A percentile compares a stretch with the other conserved stretches of the same genome.
Conservation (phyloP, 768 basidiomycete genomes). For the Lactifluus rugatus region DNA sequence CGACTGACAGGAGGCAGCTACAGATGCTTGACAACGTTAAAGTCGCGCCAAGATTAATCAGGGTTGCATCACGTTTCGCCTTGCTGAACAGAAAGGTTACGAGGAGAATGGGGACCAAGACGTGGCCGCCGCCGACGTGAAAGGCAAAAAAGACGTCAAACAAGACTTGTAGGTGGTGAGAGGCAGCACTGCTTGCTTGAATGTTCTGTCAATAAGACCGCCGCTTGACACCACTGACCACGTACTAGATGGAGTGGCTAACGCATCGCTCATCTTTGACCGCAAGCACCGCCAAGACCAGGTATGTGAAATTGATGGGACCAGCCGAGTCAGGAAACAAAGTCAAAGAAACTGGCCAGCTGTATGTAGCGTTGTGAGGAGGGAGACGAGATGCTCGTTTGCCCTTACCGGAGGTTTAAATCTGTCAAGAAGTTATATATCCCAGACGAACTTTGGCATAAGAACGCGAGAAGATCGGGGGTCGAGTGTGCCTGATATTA, state of each 20-base stretch:
- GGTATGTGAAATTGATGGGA: not conserved
- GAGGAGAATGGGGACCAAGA: constrained; percentile 10
- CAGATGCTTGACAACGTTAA: not conserved
- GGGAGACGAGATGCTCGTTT: not conserved
- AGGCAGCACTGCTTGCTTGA: not conserved
- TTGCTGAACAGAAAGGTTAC: constrained; percentile 6
- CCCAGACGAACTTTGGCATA: not conserved
- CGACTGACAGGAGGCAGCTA: constrained; percentile 7
- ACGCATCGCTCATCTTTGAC: not conserved
- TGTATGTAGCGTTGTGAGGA: not conserved
- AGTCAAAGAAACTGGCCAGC: not conserved
- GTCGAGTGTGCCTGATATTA: not conserved
- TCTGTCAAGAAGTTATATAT: not conserved
- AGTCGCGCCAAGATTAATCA: constrained; percentile 6
- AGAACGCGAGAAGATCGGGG: not conserved
- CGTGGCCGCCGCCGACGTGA: constrained; percentile 3
- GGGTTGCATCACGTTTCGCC: constrained; percentile 6
- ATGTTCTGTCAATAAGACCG: not conserved
- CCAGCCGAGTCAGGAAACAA: not conserved
- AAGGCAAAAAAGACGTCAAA: constrained; percentile 5
- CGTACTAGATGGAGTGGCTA: not conserved
- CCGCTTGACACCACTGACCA: not conserved
- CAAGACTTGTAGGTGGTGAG: not conserved
- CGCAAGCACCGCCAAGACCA: not conserved
- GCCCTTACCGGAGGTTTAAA: not conserved